Conservation (phyloP, 225 moss, liverwort and hornwort genomes). For the Straminergon stramineum region DNA sequence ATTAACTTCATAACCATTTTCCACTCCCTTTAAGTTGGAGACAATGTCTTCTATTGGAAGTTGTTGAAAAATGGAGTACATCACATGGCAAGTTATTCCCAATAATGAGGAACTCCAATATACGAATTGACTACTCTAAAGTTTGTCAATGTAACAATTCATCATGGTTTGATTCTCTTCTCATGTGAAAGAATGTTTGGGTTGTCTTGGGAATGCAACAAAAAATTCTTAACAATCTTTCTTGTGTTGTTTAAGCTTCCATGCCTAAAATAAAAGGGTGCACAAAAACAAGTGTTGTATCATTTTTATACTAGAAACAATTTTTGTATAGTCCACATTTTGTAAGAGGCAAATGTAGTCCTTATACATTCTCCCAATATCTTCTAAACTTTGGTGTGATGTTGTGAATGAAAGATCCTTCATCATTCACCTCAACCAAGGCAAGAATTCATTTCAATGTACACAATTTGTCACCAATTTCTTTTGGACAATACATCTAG, state of each 20-base stretch:
- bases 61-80: background rate
- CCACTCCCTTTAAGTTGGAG: background rate
- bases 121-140: background rate
- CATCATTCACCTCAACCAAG: background rate
- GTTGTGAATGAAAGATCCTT: background rate
- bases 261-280: background rate
- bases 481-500: background rate
- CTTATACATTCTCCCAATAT: background rate
- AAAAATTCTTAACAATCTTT: no score
- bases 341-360: no score
- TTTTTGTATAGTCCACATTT: background rate
- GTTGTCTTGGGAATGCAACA: rapidly evolving
- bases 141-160: no score
- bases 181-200: background rate
- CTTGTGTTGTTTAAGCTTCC: background rate
- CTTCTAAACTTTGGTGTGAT: background rate
- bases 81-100: background rate
- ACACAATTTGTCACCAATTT: background rate
- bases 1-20: background rate
- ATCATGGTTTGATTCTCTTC: background rate
- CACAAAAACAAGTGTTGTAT: rapidly evolving
- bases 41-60: background rate
- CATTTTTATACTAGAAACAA: background rate
- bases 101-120: rapidly evolving
- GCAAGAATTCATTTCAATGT: background rate